A percentile compares a stretch with the other conserved stretches of the same genome.
Conservation (phyloP, 305 asterid genomes). For the Rubia peregrina region DNA sequence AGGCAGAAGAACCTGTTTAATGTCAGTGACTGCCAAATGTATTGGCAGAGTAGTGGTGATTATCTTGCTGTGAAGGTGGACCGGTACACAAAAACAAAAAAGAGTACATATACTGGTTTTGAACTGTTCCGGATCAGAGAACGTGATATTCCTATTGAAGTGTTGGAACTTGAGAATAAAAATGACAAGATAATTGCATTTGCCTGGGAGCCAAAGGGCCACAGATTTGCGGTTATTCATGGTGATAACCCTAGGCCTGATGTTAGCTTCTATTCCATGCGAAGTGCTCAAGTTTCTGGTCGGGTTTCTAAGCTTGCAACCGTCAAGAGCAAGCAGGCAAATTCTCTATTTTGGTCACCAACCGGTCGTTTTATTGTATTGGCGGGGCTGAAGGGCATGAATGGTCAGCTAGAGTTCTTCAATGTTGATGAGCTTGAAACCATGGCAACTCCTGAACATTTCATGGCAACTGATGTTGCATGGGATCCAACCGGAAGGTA, state of each 20-base stretch:
- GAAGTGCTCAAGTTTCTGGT: constrained; percentile 53
- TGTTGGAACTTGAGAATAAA: constrained; percentile 89
- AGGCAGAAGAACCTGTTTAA: constrained; percentile 93
- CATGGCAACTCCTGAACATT: constrained; percentile 83
- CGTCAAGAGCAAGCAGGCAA: constrained; percentile 88
- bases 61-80: constrained; percentile 95
- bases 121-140: constrained; percentile 95
- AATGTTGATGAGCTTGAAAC: constrained; percentile 96
- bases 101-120: constrained; percentile 88
- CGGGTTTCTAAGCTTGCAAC: constrained; percentile 80
- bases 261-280: constrained; percentile 85
- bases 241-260: constrained; percentile 95
- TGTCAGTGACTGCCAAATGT: constrained; percentile 95
- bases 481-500: constrained; percentile 64
- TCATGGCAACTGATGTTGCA: constrained; percentile 95
- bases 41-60: constrained; percentile 97
- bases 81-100: constrained; percentile 86
- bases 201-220: constrained; percentile 99
- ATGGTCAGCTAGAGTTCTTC: constrained; percentile 87
- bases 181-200: constrained; percentile 82
- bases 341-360: constrained; percentile 92
- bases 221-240: constrained; percentile 88
- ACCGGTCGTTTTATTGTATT: constrained; percentile 70
- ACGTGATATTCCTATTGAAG: constrained; percentile 96
- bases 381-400: constrained; percentile 82